Base-by-base conservation (phyloP, 192 early-diverging fungal genomes). In the Chytriomyces sp. region DNA sequence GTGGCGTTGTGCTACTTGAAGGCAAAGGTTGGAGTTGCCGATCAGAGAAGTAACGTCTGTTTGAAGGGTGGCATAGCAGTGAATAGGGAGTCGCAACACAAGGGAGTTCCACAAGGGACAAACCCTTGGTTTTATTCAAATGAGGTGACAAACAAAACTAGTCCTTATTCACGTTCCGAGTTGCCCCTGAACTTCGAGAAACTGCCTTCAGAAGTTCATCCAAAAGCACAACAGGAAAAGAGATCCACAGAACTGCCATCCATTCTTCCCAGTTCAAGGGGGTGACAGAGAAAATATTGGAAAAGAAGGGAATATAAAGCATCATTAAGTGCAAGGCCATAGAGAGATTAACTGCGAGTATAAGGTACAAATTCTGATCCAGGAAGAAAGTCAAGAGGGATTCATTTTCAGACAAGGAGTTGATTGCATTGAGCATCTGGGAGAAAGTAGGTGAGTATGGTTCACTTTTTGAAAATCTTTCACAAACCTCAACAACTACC, bases 351-450 rank as follows among this genome's bases (percentile, higher is more conserved):
- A 99, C 89, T 26, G 94, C 84, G 53, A 87, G 84, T 5, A 94
- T 88, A 41, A 99, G 84, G 84, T 92, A 96, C 53, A 91, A 82
- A 80, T 99, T 99, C 39, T 82, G 83, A 91, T 93, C 94, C 56
- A 99, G 64, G 22, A 93, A 94, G 63, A 98, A 88, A 3, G 92
- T 92, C 36, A 99, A 79, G 70, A 99, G 79, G 32, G 91, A 93
- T 65, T 95, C 94, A 78, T 99, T 97, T 84, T 98, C 98, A 19
- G 93, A 94, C 57, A 98, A 82, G 52, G 74, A 59, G 64, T 98
- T 98, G 82, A 98, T 94, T 53, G 98, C 96, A 78, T 99, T 98
- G 75, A 98, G 91, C 98, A 99, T 98, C 78, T 99, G 22, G 22
- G 44, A n/a, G n/a, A n/a, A n/a, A n/a, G 44, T 1, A n/a, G 3